These are phyloP conservation scores for Daldinia sp. DNA, from an alignment of 2,329 filamentous ascomycete genomes.

Conservation along the genomic window DNA sequence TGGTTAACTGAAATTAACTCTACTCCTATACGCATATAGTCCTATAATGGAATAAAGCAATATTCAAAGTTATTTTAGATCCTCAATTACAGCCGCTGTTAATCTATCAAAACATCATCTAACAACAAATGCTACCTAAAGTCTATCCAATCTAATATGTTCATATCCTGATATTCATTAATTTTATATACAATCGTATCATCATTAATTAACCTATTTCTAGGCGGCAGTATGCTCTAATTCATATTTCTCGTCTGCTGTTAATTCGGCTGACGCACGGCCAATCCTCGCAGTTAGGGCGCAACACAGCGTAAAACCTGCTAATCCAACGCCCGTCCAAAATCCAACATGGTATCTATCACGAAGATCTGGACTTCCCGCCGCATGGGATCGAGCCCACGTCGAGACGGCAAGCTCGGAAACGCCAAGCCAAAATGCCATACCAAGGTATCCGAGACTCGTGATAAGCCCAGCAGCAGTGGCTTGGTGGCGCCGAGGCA, in stretches of 20 bases:
- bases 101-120: not conserved
- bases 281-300: conserved; percentile 49
- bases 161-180: not conserved
- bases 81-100: not conserved
- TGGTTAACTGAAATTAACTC: not conserved
- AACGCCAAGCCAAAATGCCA: conserved; percentile 78
- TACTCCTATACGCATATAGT: not conserved
- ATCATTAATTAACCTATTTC: conserved; percentile 1
- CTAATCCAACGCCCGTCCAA: conserved; percentile 50
- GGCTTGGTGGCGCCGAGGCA: conserved; percentile 75
- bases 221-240: conserved; percentile 22
- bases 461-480: conserved; percentile 79
- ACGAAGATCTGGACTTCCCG: conserved; percentile 38
- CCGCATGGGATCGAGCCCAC: conserved; percentile 50
- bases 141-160: not conserved
- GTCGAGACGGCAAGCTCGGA: conserved; percentile 72
- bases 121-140: too few species aligned
- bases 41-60: not conserved
- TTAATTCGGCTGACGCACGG: conserved; percentile 50
- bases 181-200: conserved; percentile 8
- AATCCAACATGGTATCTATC: conserved; percentile 51
- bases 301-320: conserved; percentile 44
- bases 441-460: conserved; percentile 76
- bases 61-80: not conserved
- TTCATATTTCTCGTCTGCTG: conserved; percentile 50